Conservation (phyloP, 331 rosid genomes). For the Acacia pycnantha region DNA sequence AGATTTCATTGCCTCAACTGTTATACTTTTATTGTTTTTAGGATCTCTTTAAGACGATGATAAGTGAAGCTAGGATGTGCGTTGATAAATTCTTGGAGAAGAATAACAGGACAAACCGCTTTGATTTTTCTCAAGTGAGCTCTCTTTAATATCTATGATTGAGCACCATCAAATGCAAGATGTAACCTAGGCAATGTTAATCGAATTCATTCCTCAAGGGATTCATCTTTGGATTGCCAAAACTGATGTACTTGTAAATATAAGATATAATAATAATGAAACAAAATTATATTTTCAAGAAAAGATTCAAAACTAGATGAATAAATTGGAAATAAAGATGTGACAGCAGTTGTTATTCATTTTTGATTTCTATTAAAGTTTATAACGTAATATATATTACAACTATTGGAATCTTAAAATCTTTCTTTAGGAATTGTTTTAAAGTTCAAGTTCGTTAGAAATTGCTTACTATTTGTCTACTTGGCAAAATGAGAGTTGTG, state of each 20-base stretch:
- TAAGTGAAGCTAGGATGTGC: constrained; percentile 34
- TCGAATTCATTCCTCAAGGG: constrained; percentile 14
- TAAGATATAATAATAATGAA: no score
- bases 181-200: constrained; percentile 12
- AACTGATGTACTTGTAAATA: neutral
- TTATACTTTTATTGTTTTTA: constrained; percentile 28
- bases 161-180: constrained; percentile 1
- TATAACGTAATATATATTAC: neutral
- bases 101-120: constrained; percentile 57
- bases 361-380: neutral
- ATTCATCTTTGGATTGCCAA: neutral
- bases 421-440: neutral
- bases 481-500: neutral
- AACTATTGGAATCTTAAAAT: neutral
- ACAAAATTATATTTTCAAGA: no score
- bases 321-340: no score
- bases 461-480: constrained; percentile 1
- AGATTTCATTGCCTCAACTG: constrained; percentile 16
- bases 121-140: constrained; percentile 63
- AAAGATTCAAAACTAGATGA: no score
- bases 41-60: constrained; percentile 93
- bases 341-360: neutral
- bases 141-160: constrained; percentile 18
- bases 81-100: constrained; percentile 52
- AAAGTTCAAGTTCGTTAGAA: neutral